Evolutionary conservation across 148 eudicot species (phyloP).

Genomic region (Cornus suecica): DNA sequence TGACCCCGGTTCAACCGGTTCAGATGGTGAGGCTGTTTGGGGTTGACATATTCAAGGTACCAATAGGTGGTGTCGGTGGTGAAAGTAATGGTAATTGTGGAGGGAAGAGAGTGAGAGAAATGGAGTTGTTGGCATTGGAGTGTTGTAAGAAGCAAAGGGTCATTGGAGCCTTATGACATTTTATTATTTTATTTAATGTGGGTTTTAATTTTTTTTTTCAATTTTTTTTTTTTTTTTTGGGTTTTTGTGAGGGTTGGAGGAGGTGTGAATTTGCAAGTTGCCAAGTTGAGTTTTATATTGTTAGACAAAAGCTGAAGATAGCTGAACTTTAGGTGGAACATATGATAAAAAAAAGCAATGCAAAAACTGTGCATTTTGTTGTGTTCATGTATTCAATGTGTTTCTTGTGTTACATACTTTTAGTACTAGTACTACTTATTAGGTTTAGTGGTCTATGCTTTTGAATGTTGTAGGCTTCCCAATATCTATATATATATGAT

Average conservation of each 20-base stretch:
- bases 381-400: not conserved
- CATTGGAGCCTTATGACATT: constrained; percentile 37
- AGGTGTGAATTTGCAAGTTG: not conserved
- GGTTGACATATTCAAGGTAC: constrained; percentile 55
- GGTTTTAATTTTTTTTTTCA: not conserved
- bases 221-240: not conserved
- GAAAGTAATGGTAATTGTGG: constrained; percentile 15
- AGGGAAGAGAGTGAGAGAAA: constrained; percentile 36
- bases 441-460: too few species aligned
- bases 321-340: constrained; percentile 11
- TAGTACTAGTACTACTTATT: not conserved
- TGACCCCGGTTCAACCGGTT: constrained; percentile 20
- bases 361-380: constrained; percentile 7
- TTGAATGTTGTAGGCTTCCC: not conserved
- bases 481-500: too few species aligned
- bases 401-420: too few species aligned
- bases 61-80: constrained; percentile 2
- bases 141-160: constrained; percentile 39
- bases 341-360: not conserved
- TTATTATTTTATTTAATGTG: not conserved
- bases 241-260: not conserved
- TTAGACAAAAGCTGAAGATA: constrained; percentile 9
- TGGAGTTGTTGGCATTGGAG: constrained; percentile 33
- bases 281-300: constrained; percentile 2
- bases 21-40: constrained; percentile 72